phyloP scores from a whole-genome alignment of 331 rosid species.

The Malus hybrid region DNA sequence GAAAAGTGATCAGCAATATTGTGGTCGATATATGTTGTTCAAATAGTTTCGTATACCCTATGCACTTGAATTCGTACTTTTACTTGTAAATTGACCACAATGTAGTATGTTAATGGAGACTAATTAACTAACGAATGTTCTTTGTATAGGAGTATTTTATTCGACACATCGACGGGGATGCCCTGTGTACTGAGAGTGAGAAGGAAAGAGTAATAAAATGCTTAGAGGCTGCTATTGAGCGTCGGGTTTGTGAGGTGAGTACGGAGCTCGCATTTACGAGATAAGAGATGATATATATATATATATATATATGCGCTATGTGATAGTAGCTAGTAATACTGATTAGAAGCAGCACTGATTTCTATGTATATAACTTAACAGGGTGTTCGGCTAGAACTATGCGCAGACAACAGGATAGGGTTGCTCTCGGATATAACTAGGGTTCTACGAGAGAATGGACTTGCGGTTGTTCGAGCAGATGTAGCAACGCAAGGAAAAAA shows the following conservation, averaged over 20 bases:
- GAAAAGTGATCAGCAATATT: too few species aligned
- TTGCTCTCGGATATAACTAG: slow-evolving; percentile 65
- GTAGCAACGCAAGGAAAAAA: slow-evolving; percentile 65
- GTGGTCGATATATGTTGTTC: too few species aligned
- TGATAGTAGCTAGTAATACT: not conserved
- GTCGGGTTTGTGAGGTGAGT: slow-evolving; percentile 57
- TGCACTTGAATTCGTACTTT: too few species aligned
- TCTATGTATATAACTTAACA: slow-evolving; percentile 9
- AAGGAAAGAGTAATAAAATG: slow-evolving; percentile 62
- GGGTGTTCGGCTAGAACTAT: slow-evolving; percentile 63
- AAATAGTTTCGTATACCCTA: too few species aligned
- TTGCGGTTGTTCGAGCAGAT: slow-evolving; percentile 56
- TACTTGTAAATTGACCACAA: too few species aligned
- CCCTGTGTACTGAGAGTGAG: slow-evolving; percentile 52
- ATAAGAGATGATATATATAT: not conserved
- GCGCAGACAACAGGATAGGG: slow-evolving; percentile 49
- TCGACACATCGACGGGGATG: slow-evolving; percentile 45
- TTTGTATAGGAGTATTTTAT: slow-evolving; percentile 58
- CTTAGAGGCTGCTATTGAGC: slow-evolving; percentile 66
- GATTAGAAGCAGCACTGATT: not conserved
- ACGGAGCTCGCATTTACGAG: not conserved
- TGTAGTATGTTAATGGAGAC: not conserved
- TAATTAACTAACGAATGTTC: not conserved
- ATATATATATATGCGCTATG: too few species aligned
- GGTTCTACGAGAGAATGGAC: slow-evolving; percentile 62